Base-by-base conservation (phyloP, 73 alveolate genomes). In the Effrenium voratum region DNA sequence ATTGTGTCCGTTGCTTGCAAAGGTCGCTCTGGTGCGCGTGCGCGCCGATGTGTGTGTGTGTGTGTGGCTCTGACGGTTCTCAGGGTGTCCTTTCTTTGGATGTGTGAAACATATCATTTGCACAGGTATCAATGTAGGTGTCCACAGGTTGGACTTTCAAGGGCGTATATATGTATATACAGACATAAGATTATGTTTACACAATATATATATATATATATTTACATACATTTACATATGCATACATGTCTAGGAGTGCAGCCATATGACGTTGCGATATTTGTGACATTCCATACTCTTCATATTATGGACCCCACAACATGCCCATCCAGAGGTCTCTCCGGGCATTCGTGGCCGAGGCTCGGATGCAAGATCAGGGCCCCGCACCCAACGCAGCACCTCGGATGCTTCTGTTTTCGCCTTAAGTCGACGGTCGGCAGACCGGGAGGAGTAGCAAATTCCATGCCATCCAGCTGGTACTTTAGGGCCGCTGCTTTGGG, bases 341-440 rank as follows among this genome's bases (percentile, higher is more conserved):
- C n/a, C n/a, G n/a, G n/a, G n/a, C n/a, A n/a, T n/a, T n/a, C n/a
- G 44, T 3, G 6, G 36, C 84, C 84, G 16, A 77, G 88, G 88
- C 88, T 4, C 26, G 2, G 6, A 77, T 77, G 88, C 40, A 77
- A 45, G 15, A 40, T 6, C 43, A 77, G 6, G 88, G 88, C 60
- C 88, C 88, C 5, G 66, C 41, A 45, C 88, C 88, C 66, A 77
- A 77, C 49, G 44, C 30, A 50, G 88, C 0, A 3, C 44, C 88
- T 45, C 26, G 60, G 60, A 10, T 45, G 68, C 32, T 12, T 52
- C 63, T 8, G 19, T 52, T 52, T 52, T 19, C 8, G 26, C 26
- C 63, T 52, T 52, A 8, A 19, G 19, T 12, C 63, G 19, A 8
- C 63, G 8, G 8, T 19, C 19, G 8, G 8, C 26, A 12, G 63